phyloP scores from a whole-genome alignment of 495 filamentous ascomycete species.

The Daldinia caldariorum region DNA sequence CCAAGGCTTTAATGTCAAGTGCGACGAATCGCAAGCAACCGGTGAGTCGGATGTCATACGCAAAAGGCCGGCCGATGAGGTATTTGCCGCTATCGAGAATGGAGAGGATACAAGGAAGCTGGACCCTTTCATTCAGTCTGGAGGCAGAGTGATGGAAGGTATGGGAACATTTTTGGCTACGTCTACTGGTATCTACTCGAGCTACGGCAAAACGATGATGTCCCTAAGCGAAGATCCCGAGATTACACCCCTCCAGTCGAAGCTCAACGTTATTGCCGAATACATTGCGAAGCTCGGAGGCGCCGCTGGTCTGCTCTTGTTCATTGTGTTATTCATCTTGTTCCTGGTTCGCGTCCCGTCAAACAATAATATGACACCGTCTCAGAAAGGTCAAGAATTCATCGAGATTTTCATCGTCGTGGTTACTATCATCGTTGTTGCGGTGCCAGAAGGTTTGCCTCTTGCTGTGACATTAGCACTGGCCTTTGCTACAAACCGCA shows the following conservation, averaged over 20 bases:
- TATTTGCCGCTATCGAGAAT: slow-evolving; percentile 80
- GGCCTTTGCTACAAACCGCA: slow-evolving; percentile 92
- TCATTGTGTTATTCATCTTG: slow-evolving; percentile 92
- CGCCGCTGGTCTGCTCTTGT: slow-evolving; percentile 83
- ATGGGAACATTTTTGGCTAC: slow-evolving; percentile 89
- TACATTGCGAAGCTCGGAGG: slow-evolving; percentile 94
- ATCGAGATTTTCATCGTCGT: slow-evolving; percentile 94
- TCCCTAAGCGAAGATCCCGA: slow-evolving; percentile 88
- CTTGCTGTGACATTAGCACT: slow-evolving; percentile 92
- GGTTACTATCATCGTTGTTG: slow-evolving; percentile 94
- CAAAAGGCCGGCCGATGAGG: slow-evolving; percentile 78
- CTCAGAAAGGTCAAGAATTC: slow-evolving; percentile 86
- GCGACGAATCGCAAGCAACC: slow-evolving; percentile 84
- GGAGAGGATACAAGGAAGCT: slow-evolving; percentile 80
- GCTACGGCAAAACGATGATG: slow-evolving; percentile 94
- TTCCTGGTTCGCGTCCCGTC: slow-evolving; percentile 75
- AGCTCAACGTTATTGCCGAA: slow-evolving; percentile 89
- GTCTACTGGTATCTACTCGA: slow-evolving; percentile 85
- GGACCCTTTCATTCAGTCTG: slow-evolving; percentile 95
- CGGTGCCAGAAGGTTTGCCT: slow-evolving; percentile 92
- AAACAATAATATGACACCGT: slow-evolving; percentile 62
- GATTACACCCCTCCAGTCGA: slow-evolving; percentile 92
- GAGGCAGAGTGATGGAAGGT: slow-evolving; percentile 91
- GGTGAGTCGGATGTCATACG: slow-evolving; percentile 85
- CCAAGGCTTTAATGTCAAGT: slow-evolving; percentile 77